Percentiles rank a stretch among this genome's conserved stretches.
Conservation (phyloP, 2,329 filamentous ascomycete species). For the Diaporthe citrichinensis region DNA sequence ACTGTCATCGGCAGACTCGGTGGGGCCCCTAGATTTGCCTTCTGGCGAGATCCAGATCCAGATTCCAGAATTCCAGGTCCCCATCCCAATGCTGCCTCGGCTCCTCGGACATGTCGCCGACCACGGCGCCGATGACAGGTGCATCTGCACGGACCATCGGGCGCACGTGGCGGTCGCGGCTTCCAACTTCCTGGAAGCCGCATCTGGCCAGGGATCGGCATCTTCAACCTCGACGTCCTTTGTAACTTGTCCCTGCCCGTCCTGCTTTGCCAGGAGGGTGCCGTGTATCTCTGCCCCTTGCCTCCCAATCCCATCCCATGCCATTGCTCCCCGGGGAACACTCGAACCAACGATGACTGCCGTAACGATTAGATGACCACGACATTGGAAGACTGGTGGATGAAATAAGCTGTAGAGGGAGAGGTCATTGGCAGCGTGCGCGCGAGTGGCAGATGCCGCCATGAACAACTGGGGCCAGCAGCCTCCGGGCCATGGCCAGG, state of each 20-base stretch:
- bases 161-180: conserved; percentile 36
- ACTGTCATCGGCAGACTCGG: conserved; percentile 19
- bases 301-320: background rate
- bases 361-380: conserved; percentile 16
- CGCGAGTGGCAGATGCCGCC: conserved; percentile 36
- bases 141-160: conserved; percentile 21
- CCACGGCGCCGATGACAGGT: conserved; percentile 17
- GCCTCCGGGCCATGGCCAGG: conserved; percentile 37
- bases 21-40: conserved; percentile 21
- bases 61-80: conserved; percentile 2
- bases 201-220: conserved; percentile 29
- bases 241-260: background rate
- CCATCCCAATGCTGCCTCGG: conserved; percentile 13
- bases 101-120: conserved; percentile 5
- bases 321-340: background rate
- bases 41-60: conserved; percentile 12
- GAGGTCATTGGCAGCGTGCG: conserved; percentile 13
- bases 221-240: conserved; percentile 31
- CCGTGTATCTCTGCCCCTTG: conserved; percentile 7
- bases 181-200: conserved; percentile 21
- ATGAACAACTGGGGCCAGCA: conserved; percentile 43
- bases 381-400: background rate
- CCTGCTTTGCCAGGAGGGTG: background rate
- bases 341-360: conserved; percentile 5
- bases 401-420: conserved; percentile 9